Evolutionary conservation across 2,329 filamentous ascomycete genomes (phyloP).

Genomic region (Tolypocladium endophyticum): DNA sequence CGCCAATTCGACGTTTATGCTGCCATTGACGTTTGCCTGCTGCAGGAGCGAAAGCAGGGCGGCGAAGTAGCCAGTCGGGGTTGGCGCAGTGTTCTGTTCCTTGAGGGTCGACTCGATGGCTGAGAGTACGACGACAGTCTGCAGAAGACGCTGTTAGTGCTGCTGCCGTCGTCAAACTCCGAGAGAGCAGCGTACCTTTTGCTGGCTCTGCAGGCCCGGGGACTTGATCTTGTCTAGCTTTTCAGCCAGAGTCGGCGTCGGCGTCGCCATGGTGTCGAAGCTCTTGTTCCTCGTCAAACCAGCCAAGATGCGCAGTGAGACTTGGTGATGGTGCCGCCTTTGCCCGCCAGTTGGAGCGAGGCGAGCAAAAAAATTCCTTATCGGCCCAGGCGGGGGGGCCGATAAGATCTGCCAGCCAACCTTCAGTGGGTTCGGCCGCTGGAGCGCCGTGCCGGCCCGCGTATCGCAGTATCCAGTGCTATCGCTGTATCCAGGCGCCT

Average conservation of each 20-base stretch:
- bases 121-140: constrained; percentile 79
- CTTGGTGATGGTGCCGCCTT: background rate
- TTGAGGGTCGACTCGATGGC: constrained; percentile 89
- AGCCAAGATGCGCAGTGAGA: background rate
- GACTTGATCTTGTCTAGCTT: constrained; percentile 96
- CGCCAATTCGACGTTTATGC: constrained; percentile 71
- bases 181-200: constrained; percentile 53
- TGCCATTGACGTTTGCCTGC: constrained; percentile 59
- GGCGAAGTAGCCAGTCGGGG: constrained; percentile 87
- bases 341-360: background rate
- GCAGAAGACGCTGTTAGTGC: background rate
- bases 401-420: constrained; percentile 7
- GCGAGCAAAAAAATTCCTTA: constrained; percentile 12
- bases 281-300: background rate
- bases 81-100: constrained; percentile 73
- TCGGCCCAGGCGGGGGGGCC: no score
- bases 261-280: constrained; percentile 16
- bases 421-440: background rate
- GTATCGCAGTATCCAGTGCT: constrained; percentile 1
- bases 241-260: constrained; percentile 57
- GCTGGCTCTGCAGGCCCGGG: constrained; percentile 89
- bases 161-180: constrained; percentile 5
- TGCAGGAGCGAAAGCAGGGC: constrained; percentile 82
- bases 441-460: background rate
- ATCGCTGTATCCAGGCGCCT: constrained; percentile 18